Base-by-base conservation (phyloP, 75 land plant species). In the Pinus tabuliformis region DNA sequence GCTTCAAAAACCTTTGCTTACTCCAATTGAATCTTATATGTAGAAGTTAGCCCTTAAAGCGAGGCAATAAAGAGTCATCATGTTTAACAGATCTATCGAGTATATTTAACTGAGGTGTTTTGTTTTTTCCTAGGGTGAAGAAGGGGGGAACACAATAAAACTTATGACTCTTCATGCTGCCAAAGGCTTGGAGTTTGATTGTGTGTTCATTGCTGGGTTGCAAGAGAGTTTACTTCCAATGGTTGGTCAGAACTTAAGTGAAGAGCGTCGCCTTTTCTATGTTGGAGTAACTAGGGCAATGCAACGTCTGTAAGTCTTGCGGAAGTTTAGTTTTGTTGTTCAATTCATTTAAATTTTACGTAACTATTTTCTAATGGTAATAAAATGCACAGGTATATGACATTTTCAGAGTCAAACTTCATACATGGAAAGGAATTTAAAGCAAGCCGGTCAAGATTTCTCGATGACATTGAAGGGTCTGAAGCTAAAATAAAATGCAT, bases 241-340 rank as follows among this genome's bases (percentile, higher is more conserved):
- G 8, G 0, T 16, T 2, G 42, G 45, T 22, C 12, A 30, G 4
- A 17, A 77, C 36, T 6, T 39, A 4, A 61, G 71, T 37, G 82
- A 81, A 66, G 82, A 81, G 62, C 59, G 82, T 18, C 80, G 82
- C 6, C 74, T 81, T 37, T 81, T 81, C 65, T 81, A 81, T 77
- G 82, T 81, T 20, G 82, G 82, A 77, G 63, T 81, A 74, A 81
- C 82, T 1, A 81, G 82, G 39, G 82, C 82, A 22, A 42, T 57
- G 59, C 33, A 77, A 45, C 73, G 39, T 26, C 80, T 81, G 82
- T 81, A 60, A 60, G 81, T 42, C 24, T 71, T 2, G 28, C 37
- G 70, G 45, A 65, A 65, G 37, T 37, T 15, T 28, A 12, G 65
- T 12, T 24, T 33, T 62, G 65, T 30, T 13, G 1, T 26, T 62